Evolutionary conservation across 108 stramenopile genomes (phyloP).

Genomic region (Cyclotella cryptica): DNA sequence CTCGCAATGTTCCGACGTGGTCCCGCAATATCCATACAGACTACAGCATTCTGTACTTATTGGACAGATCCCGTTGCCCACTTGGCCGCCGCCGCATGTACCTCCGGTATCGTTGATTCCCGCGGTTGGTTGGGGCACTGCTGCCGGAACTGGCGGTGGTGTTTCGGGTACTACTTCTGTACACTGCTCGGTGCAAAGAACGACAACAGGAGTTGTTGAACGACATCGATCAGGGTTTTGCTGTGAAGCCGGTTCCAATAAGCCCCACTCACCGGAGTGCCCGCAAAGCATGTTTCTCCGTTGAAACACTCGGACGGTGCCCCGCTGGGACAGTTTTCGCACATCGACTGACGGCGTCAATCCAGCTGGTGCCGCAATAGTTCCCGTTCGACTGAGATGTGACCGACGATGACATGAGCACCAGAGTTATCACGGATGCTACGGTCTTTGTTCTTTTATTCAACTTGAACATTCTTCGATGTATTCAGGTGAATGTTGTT

Average conservation of each 20-base stretch:
- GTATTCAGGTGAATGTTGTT: too few species aligned
- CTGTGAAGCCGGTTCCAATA: not conserved
- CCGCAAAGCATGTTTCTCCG: constrained; percentile 41
- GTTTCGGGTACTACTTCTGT: constrained; percentile 12
- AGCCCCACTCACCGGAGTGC: constrained; percentile 27
- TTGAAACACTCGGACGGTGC: constrained; percentile 27
- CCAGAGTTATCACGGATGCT: not conserved
- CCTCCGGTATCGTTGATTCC: not conserved
- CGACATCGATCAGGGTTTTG: not conserved
- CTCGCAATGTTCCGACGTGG: constrained; percentile 28
- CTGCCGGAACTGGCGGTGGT: not conserved
- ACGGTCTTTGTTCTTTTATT: too few species aligned
- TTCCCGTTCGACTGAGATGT: not conserved
- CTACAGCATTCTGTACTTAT: constrained; percentile 33
- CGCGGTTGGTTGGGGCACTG: not conserved
- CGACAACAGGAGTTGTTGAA: not conserved
- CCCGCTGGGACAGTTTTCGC: constrained; percentile 21
- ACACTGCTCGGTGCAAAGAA: not conserved
- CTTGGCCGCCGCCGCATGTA: constrained; percentile 30
- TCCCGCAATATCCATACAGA: constrained; percentile 34
- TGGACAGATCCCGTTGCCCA: constrained; percentile 32
- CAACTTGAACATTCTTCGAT: too few species aligned
- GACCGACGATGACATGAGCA: not conserved
- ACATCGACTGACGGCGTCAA: constrained; percentile 34
- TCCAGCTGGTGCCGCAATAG: constrained; percentile 33